Conservation (phyloP, 257 asterid species). For the Lithospermum erythrorhizon region DNA sequence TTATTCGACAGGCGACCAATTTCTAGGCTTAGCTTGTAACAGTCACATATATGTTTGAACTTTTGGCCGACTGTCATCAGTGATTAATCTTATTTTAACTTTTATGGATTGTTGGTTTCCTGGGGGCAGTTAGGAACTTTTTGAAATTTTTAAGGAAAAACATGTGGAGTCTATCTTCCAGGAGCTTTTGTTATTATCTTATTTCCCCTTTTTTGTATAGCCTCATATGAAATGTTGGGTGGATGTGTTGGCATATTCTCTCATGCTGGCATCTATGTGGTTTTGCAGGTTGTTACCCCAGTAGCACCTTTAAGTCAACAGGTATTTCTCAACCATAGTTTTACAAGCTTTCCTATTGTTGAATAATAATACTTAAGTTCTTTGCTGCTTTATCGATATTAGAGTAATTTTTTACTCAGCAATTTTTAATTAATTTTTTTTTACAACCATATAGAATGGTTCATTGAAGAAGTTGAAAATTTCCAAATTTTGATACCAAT, state of each 20-base stretch:
- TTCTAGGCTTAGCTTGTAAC: too few species aligned
- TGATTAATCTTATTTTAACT: too few species aligned
- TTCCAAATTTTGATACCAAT: too few species aligned
- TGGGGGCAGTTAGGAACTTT: too few species aligned
- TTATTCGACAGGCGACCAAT: too few species aligned
- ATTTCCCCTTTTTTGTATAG: neutral
- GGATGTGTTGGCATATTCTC: neutral
- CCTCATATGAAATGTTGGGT: neutral
- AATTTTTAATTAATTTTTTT: neutral
- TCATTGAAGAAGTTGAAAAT: too few species aligned
- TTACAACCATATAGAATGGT: too few species aligned
- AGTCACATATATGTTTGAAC: too few species aligned
- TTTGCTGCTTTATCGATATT: neutral
- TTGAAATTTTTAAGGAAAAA: too few species aligned
- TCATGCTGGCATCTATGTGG: constrained; percentile 5
- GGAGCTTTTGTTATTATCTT: neutral
- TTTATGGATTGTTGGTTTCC: too few species aligned
- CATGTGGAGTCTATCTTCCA: too few species aligned
- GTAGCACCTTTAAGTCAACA: constrained; percentile 97
- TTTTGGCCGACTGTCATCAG: too few species aligned
- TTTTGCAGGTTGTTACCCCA: constrained; percentile 94
- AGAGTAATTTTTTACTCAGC: neutral
- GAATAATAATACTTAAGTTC: neutral
- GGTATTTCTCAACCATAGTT: constrained; percentile 36
- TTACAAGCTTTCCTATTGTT: neutral